These are phyloP conservation scores for Debaryomyces singareniensis DNA, from an alignment of 1,139 yeast genomes.

Conservation along the genomic window DNA sequence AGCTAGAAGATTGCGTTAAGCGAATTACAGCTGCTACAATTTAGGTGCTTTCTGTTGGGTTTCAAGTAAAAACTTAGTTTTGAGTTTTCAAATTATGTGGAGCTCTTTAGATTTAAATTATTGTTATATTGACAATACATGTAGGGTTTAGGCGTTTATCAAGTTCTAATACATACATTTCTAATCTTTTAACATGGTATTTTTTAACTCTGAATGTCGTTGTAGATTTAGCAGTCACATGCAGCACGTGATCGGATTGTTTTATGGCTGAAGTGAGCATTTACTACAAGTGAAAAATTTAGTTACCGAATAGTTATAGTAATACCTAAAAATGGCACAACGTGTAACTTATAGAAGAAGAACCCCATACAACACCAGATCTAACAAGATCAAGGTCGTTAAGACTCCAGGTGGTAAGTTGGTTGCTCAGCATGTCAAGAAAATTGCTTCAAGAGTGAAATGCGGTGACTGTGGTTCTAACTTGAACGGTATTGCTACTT, in stretches of 20 bases:
- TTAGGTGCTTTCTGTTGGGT: too few species aligned
- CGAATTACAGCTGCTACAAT: too few species aligned
- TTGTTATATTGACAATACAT: too few species aligned
- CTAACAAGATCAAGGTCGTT: slow-evolving; percentile 98
- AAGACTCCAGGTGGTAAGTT: slow-evolving; percentile 99
- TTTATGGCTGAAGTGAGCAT: neutral
- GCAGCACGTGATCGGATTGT: neutral
- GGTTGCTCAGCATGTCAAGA: slow-evolving; percentile 96
- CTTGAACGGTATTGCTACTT: slow-evolving; percentile 86
- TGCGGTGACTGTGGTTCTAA: slow-evolving; percentile 98
- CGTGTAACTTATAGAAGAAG: slow-evolving; percentile 51
- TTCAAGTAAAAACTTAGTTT: too few species aligned
- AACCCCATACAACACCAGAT: slow-evolving; percentile 87
- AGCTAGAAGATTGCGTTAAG: slow-evolving; percentile 71
- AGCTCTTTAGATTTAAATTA: too few species aligned
- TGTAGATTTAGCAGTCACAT: slow-evolving; percentile 1
- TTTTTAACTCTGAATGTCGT: too few species aligned
- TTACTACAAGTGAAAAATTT: neutral
- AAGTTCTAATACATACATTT: too few species aligned
- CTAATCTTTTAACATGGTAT: too few species aligned
- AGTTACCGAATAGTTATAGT: neutral
- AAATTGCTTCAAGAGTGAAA: slow-evolving; percentile 91
- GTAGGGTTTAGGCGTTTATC: too few species aligned
- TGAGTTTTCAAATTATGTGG: too few species aligned
- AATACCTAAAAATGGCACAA: slow-evolving; percentile 35